Base-by-base conservation (phyloP, 129 eudicot genomes). In the Escallonia herrerae region DNA sequence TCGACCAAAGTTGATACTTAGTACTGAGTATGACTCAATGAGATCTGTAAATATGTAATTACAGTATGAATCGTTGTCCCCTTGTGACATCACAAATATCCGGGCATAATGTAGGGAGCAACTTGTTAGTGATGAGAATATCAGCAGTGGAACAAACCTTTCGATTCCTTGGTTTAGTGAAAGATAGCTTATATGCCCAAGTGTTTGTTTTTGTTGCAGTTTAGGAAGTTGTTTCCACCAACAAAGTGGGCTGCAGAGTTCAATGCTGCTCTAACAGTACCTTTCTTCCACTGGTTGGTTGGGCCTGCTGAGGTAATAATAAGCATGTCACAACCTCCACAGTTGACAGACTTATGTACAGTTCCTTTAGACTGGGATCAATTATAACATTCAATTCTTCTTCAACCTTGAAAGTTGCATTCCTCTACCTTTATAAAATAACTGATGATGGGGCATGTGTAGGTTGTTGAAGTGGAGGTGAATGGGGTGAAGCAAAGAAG, bases 241-340 rank as follows among this genome's bases (percentile, higher is more conserved):
- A 93, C 98, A 67, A 93, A 85, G 67, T 88, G 96, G 98, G 96
- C 98, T 4, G 95, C 86, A 13, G 98, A 93, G 80, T 88, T 93
- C 82, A 93, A 93, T 80, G 98, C 98, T 40, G 86, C 95, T 41
- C 62, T 93, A 55, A 93, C 98, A 7, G 98, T 93, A 46, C 98
- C 98, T 65, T 86, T 93, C 80, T 93, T 93, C 79, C 95, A 93
- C 71, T 93, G 98, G 98, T 69, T 93, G 59, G 98, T 93, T 70
- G 96, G 98, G 40, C 98, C 98, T 49, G 88, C 98, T 58, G 95
- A 93, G 98, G 98, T 93, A 83, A 22, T 22, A 22, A 22, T 62
- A 8, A 42, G n/a, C n/a, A 49, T 42, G n/a, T 12, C 45, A 47
- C 59, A 44, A 58, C 7, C 14, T 38, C 22, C 7, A 38, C 48